Conservation (phyloP, 2,329 filamentous ascomycete genomes). For the Phaeoacremonium minimum region DNA sequence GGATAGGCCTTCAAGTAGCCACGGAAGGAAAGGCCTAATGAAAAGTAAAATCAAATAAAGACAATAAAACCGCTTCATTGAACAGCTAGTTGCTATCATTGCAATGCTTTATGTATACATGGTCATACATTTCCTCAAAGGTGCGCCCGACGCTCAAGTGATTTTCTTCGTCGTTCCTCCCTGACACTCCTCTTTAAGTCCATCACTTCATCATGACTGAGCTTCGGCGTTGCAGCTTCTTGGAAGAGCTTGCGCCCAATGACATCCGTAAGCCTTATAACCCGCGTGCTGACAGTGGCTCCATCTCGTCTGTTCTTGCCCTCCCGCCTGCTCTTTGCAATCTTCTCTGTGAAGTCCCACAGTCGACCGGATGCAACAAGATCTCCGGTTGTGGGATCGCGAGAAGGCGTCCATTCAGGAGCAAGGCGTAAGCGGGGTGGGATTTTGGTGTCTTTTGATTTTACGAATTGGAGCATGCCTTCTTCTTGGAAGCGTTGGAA, state of each 20-base stretch:
- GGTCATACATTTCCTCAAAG: too few relatives aligned
- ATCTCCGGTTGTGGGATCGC: conserved; percentile 56
- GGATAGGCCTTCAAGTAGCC: too few relatives aligned
- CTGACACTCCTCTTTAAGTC: conserved; percentile 36
- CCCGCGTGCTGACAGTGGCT: conserved; percentile 78
- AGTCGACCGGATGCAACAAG: conserved; percentile 70
- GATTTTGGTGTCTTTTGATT: conserved; percentile 60
- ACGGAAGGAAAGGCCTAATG: too few relatives aligned
- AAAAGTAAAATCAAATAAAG: too few relatives aligned
- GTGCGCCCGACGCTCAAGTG: conserved; percentile 45
- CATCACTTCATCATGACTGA: conserved; percentile 47
- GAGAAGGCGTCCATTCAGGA: conserved; percentile 67
- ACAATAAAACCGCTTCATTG: too few relatives aligned
- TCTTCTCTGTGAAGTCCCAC: conserved; percentile 89
- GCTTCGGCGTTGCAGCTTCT: conserved; percentile 39
- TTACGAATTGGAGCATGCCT: conserved; percentile 74
- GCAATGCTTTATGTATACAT: too few relatives aligned
- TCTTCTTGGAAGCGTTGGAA: conserved; percentile 87
- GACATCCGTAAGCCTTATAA: conserved; percentile 71
- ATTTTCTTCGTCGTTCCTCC: conserved; percentile 43
- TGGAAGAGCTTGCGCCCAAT: conserved; percentile 69
- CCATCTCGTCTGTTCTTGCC: conserved; percentile 96
- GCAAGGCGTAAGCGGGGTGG: conserved; percentile 64
- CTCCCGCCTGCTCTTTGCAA: conserved; percentile 77
- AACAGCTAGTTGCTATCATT: too few relatives aligned